Conservation (phyloP, 129 eudicot genomes). For the Flaveria sonorensis region DNA sequence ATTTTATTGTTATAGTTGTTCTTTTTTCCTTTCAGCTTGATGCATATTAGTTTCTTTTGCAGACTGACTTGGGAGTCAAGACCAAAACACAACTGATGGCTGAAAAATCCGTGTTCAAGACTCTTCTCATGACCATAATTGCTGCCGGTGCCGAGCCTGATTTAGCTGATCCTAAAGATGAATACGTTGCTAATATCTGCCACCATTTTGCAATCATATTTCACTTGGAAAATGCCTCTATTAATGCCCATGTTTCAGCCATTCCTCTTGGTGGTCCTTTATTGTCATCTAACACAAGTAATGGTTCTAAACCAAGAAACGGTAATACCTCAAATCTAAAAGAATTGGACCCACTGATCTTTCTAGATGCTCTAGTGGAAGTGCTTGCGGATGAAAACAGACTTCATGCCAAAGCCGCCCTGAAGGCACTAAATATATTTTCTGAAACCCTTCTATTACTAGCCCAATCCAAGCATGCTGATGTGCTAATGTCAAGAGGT, state of each 20-base stretch:
- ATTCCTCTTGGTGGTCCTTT: constrained; percentile 65
- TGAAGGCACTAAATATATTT: constrained; percentile 70
- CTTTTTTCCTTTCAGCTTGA: constrained; percentile 7
- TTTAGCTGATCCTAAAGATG: constrained; percentile 71
- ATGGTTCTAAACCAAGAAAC: constrained; percentile 50
- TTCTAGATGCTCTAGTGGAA: constrained; percentile 91
- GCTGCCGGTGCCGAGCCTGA: constrained; percentile 91
- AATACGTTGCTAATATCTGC: constrained; percentile 69
- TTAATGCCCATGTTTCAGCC: constrained; percentile 46
- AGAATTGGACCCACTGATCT: constrained; percentile 91
- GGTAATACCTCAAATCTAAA: constrained; percentile 62
- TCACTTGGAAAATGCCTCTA: constrained; percentile 64
- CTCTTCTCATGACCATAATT: constrained; percentile 83
- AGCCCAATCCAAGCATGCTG: constrained; percentile 78
- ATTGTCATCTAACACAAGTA: constrained; percentile 51
- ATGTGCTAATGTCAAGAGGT: constrained; percentile 71
- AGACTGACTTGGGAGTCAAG: constrained; percentile 97
- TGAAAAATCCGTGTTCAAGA: constrained; percentile 90
- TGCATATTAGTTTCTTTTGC: constrained; percentile 30
- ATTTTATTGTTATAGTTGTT: neutral
- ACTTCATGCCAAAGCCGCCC: constrained; percentile 85
- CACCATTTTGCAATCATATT: constrained; percentile 96
- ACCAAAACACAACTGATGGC: constrained; percentile 98
- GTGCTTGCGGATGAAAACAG: constrained; percentile 91
- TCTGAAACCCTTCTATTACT: constrained; percentile 84